Evolutionary conservation across 805 yeast species (phyloP), one percentile per base, ranked within the genome.

Genomic region (Spathaspora boniae): DNA sequence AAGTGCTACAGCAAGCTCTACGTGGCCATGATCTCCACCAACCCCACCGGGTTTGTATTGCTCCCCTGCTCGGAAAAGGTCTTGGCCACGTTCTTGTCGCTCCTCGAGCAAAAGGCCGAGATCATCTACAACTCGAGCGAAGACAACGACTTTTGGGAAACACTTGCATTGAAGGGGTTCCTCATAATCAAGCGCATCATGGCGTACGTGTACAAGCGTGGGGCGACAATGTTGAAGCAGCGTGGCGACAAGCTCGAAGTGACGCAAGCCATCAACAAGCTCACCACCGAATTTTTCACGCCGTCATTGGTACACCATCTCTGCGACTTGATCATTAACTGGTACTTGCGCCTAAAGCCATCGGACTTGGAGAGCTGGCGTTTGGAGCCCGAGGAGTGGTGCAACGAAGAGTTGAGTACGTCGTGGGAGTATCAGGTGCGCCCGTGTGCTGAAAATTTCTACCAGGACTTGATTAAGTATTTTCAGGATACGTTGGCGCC

Each of bases 371-470:
- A 85, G 47, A 65, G 76, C 25, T 93, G 98, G 98, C 54, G 68
- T 9, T 56, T 73, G 12, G 95, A 88, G 41, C 96, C 98, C 0
- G 98, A 88, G 54, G 96, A 87, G 55, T 93, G 95, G 86, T 79
- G 85, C 15, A 79, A 80, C 44, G 95, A 87, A 50, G 95, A 88
- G 46, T 62, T 81, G 38, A 72, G 79, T 33, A 65, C 78, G 4
- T 80, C 82, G 51, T 87, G 86, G 80, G 97, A 89, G 52, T 86
- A 67, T 54, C 89, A 85, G 53, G 71, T 88, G 9, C 68, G 94
- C 38, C 87, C 91, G 3, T 86, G 96, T 59, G 87, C 95, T 0
- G 95, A 86, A 47, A 80, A 80, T 51, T 79, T 87, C 45, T 88
- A 80, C 53, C 85, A 81, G 45, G 93, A 83, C 51, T 60, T 89